Base-by-base conservation (phyloP, 306 rosid genomes). In the Lablab purpureus region DNA sequence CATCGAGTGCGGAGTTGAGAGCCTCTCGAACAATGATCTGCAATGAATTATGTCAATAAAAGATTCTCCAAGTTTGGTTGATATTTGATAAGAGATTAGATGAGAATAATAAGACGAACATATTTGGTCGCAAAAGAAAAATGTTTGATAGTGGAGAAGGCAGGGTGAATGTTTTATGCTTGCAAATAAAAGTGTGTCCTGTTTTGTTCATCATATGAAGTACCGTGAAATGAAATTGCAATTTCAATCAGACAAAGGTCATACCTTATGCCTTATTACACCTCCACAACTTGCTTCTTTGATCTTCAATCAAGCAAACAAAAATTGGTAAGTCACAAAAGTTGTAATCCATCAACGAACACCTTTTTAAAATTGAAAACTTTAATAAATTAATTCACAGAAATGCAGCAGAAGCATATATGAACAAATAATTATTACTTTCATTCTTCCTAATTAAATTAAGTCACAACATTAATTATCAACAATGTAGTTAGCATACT, bases 1-100 rank as follows among this genome's bases (percentile, higher is more conserved):
- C 99, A 68, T 95, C 99, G 51, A 95, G 93, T 2, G 99, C 99
- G 41, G 99, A 81, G 88, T 93, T 93, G 4, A 95, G 84, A 70
- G 98, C 99, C 5, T 95, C 99, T 78, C 99, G 88, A 43, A 95
- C 98, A 0, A 83, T 86, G 78, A 95, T 90, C 94, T 95, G 64
- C 65, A 81, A 8, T 12, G 15, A 21, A 60, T 30, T 1, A 66
- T 0, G 19, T 22, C 49, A 56, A 18, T 27, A 4, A 11, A 5
- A 10, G 30, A 22, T 30, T 32, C 25, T 6, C 55, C 6, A 51
- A 18, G 54, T 25, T 27, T 34, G 7, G 40, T 34, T 34, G 40
- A 34, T 32, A 32, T 32, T 32, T 46, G 45, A 58, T 4, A 59
- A 19, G 14, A 47, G 9, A 28, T 34, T 34, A 34, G 14, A 19